Conservation (phyloP, 345 rosid species). For the Melaleuca quinquenervia region DNA sequence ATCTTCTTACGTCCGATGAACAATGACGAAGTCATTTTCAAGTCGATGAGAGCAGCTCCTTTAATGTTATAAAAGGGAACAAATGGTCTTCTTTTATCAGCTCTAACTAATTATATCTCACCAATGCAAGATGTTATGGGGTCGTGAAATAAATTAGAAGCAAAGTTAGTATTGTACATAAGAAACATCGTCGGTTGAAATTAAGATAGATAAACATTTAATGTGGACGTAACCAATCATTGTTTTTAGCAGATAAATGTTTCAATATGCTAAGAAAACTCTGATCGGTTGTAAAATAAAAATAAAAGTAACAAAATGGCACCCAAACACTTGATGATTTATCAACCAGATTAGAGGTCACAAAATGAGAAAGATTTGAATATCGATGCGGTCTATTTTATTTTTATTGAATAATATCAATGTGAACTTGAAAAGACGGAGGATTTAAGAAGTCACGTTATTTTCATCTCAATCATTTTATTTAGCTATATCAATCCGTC, state of each 20-base stretch:
- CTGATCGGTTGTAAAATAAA: too few relatives aligned
- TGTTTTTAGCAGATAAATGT: not conserved
- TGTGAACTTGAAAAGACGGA: not conserved
- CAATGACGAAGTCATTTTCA: not conserved
- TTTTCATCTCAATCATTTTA: not conserved
- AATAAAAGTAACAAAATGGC: too few relatives aligned
- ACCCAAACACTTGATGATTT: too few relatives aligned
- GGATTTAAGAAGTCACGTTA: not conserved
- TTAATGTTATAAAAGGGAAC: not conserved
- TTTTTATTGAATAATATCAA: too few relatives aligned
- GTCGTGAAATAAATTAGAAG: not conserved
- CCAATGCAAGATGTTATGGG: not conserved
- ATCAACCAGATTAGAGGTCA: too few relatives aligned
- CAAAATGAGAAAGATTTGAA: not conserved
- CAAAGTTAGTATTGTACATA: not conserved
- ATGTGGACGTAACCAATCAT: not conserved
- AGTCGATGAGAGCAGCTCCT: not conserved
- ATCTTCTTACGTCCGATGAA: not conserved
- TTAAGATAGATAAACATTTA: not conserved
- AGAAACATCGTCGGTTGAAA: not conserved
- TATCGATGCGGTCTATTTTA: too few relatives aligned
- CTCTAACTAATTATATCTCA: not conserved
- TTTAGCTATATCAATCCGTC: not conserved
- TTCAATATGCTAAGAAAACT: too few relatives aligned
- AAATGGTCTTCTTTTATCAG: not conserved